Base-by-base conservation (phyloP, 2,329 filamentous ascomycete species). In the Clonostachys byssicola region DNA sequence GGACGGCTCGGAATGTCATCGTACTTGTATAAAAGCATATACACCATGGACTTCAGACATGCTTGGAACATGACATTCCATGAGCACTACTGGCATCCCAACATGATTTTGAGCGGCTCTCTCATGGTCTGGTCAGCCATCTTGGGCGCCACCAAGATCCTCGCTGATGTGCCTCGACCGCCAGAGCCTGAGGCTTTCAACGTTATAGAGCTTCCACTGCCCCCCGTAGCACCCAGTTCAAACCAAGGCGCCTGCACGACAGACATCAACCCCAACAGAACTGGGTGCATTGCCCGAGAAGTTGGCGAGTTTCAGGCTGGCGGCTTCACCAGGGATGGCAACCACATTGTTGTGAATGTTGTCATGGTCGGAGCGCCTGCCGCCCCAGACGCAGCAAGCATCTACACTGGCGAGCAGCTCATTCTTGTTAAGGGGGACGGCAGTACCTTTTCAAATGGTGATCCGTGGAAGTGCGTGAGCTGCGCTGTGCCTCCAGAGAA, bases 401-500 rank as follows among this genome's bases (percentile, higher is more conserved):
- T 73, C 42, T 75, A 70, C 50, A 53, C 46, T 2, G 72, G 71
- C 3, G 49, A 55, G 10, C 71, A 75, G 41, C 43, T 74, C 5
- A 62, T 76, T 35, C 49, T 75, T 6, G 57, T 74, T 51, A 74
- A 72, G 50, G 51, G 65, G 0, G 67, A 75, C 46, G 64, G 62
- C 2, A 65, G 56, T 4, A 60, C 48, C 0, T 76, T 75, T 40
- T 42, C 59, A 2, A 73, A 70, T 44, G 72, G 73, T 0, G 70
- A 74, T 49, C 43, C 64, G 0, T 77, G 72, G 71, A 75, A 72
- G 50, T 75, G 73, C 46, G 46, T 76, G 5, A 75, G 47, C 12
- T 76, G 73, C 46, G 72, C 65, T 3, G 60, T 74, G 0, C 61
- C 67, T 0, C 51, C 44, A 3, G 52, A 56, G 33, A 68, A 72